These are phyloP conservation scores for Suillus alpinus DNA, from an alignment of 768 basidiomycete genomes.

Conservation along the genomic window DNA sequence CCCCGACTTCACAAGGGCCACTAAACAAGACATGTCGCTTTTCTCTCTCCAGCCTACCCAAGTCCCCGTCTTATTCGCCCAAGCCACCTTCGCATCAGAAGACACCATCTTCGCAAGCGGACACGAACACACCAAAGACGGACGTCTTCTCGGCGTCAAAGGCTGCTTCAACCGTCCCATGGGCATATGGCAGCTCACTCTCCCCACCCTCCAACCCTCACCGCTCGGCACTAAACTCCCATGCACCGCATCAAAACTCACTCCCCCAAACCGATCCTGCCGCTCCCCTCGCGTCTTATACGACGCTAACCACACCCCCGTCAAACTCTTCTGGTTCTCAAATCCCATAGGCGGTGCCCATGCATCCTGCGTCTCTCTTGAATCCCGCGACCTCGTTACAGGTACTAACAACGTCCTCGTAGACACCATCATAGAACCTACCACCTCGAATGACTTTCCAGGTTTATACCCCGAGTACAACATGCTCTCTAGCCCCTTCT, in stretches of 20 bases:
- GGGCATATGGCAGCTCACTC: constrained; percentile 51
- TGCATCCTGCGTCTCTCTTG: constrained; percentile 50
- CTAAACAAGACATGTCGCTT: constrained; percentile 4
- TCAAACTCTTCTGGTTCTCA: constrained; percentile 52
- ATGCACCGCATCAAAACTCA: constrained; percentile 38
- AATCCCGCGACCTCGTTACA: constrained; percentile 37
- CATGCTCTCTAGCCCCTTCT: constrained; percentile 41
- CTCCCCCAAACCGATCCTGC: constrained; percentile 41
- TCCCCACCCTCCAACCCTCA: constrained; percentile 17
- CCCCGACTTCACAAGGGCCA: neutral
- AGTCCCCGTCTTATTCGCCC: constrained; percentile 45
- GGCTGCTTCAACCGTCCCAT: constrained; percentile 59
- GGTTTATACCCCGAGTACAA: constrained; percentile 58
- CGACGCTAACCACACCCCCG: constrained; percentile 18
- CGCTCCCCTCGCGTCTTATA: constrained; percentile 56
- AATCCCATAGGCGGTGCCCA: constrained; percentile 58
- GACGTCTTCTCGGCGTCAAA: constrained; percentile 55
- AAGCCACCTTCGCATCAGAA: constrained; percentile 49
- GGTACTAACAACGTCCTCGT: constrained; percentile 31
- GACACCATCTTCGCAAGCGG: constrained; percentile 55
- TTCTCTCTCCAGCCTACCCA: constrained; percentile 12
- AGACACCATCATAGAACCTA: constrained; percentile 38
- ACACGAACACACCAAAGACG: constrained; percentile 56
- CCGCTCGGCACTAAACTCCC: constrained; percentile 11
- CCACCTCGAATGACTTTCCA: constrained; percentile 42